Evolutionary conservation across 1,284 basidiomycete genomes (phyloP).

Genomic region (Abortiporus biennis): DNA sequence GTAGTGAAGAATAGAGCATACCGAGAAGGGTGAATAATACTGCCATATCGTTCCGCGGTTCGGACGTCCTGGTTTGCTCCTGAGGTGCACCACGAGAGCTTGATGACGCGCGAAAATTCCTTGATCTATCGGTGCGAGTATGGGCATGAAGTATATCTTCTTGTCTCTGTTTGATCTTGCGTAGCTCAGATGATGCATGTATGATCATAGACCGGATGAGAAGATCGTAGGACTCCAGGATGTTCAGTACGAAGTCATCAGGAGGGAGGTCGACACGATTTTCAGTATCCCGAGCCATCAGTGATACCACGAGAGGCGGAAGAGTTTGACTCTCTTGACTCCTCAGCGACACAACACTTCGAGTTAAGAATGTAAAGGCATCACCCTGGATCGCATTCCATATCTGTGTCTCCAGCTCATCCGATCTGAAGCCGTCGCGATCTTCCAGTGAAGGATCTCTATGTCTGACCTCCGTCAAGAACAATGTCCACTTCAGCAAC

Average conservation of each 20-base stretch:
- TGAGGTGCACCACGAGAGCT: too few relatives aligned
- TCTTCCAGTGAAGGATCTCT: constrained; percentile 63
- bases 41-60: constrained; percentile 77
- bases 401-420: constrained; percentile 76
- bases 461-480: constrained; percentile 70
- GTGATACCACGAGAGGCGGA: constrained; percentile 40
- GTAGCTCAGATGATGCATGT: constrained; percentile 80
- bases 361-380: constrained; percentile 72
- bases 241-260: constrained; percentile 58
- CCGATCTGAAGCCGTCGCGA: constrained; percentile 63
- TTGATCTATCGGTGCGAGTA: constrained; percentile 51
- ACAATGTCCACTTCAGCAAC: constrained; percentile 84
- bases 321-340: constrained; percentile 34
- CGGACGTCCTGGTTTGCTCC: constrained; percentile 24
- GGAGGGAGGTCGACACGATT: constrained; percentile 53
- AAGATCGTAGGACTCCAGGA: constrained; percentile 66
- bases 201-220: constrained; percentile 73
- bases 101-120: constrained; percentile 43
- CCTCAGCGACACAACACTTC: constrained; percentile 46
- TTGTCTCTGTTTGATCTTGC: constrained; percentile 87
- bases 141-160: constrained; percentile 75
- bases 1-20: constrained; percentile 68
- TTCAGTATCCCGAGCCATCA: constrained; percentile 38
- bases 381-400: constrained; percentile 80
- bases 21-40: constrained; percentile 82